Percentiles rank a stretch among this genome's conserved stretches.
Evolutionary conservation across 176 grass and related monocot species (phyloP).

Genomic region (Phragmites australis): DNA sequence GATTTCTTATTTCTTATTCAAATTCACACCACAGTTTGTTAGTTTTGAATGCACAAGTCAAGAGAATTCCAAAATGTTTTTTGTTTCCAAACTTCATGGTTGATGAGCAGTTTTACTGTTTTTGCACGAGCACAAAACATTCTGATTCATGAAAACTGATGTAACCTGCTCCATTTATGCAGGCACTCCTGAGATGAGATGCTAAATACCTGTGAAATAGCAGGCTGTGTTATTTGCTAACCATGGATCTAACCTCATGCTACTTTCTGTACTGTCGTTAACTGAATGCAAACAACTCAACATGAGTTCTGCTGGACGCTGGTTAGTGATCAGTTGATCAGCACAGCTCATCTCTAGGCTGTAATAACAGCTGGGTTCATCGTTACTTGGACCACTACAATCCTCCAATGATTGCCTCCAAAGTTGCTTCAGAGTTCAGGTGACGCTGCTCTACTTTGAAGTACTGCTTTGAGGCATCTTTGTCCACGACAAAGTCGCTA

Average conservation of each 20-base stretch:
- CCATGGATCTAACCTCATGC: constrained; percentile 28
- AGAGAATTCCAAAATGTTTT: constrained; percentile 1
- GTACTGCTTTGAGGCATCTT: constrained; percentile 33
- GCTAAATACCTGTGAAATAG: constrained; percentile 2
- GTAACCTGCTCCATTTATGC: constrained; percentile 14
- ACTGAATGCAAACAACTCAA: constrained; percentile 27
- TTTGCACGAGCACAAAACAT: constrained; percentile 19
- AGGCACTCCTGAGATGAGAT: constrained; percentile 2
- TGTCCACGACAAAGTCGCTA: constrained; percentile 16
- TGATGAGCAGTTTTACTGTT: not conserved
- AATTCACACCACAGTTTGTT: not conserved
- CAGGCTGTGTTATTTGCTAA: constrained; percentile 30
- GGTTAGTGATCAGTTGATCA: constrained; percentile 34
- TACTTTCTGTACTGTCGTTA: constrained; percentile 15
- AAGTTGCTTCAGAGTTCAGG: constrained; percentile 25
- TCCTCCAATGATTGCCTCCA: constrained; percentile 35
- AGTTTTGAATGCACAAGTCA: constrained; percentile 7
- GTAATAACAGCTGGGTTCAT: constrained; percentile 14
- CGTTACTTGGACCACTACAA: constrained; percentile 28
- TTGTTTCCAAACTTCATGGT: not conserved
- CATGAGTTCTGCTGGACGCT: constrained; percentile 35
- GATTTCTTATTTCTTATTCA: not conserved
- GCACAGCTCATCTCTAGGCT: constrained; percentile 24
- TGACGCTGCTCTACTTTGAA: constrained; percentile 35
- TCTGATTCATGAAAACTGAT: constrained; percentile 9